Evolutionary conservation across 2,329 filamentous ascomycete species (phyloP).

Genomic region (Magnaporthiopsis rhizophila): DNA sequence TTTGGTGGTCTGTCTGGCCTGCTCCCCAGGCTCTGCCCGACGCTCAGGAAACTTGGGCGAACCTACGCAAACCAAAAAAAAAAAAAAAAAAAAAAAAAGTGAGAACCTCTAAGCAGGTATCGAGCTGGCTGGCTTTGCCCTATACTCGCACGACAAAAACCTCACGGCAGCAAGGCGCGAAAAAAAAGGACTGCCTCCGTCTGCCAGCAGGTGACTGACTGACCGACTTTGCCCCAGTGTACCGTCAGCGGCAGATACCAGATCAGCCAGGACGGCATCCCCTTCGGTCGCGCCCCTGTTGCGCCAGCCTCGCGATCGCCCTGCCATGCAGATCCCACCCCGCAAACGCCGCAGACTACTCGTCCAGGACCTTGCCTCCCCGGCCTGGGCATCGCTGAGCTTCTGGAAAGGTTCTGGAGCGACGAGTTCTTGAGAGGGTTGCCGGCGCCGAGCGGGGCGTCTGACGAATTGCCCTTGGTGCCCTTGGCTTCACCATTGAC

Average conservation of each 20-base stretch:
- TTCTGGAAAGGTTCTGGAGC: slow-evolving; percentile 7
- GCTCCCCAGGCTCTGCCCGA: too few species aligned
- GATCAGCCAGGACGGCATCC: slow-evolving; percentile 72
- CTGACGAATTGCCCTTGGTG: background rate
- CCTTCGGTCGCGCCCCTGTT: slow-evolving; percentile 72
- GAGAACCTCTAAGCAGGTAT: too few species aligned
- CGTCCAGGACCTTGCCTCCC: slow-evolving; percentile 26
- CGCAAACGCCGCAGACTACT: slow-evolving; percentile 57
- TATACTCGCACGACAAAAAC: too few species aligned
- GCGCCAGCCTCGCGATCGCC: slow-evolving; percentile 50
- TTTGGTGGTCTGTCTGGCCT: too few species aligned
- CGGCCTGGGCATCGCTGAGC: slow-evolving; percentile 3
- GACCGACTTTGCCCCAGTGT: slow-evolving; percentile 66
- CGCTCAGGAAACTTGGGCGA: too few species aligned
- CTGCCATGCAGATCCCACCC: slow-evolving; percentile 62
- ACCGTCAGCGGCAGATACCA: slow-evolving; percentile 71
- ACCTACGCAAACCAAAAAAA: too few species aligned
- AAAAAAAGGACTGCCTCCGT: slow-evolving; percentile 77
- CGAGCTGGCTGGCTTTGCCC: too few species aligned
- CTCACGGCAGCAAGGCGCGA: slow-evolving; percentile 53
- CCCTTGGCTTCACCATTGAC: background rate
- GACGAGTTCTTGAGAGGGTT: background rate
- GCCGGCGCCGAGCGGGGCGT: background rate
- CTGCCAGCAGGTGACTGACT: slow-evolving; percentile 64
- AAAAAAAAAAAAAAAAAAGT: too few species aligned